Conservation (phyloP, 108 stramenopile species). For the Seminavis robusta region DNA sequence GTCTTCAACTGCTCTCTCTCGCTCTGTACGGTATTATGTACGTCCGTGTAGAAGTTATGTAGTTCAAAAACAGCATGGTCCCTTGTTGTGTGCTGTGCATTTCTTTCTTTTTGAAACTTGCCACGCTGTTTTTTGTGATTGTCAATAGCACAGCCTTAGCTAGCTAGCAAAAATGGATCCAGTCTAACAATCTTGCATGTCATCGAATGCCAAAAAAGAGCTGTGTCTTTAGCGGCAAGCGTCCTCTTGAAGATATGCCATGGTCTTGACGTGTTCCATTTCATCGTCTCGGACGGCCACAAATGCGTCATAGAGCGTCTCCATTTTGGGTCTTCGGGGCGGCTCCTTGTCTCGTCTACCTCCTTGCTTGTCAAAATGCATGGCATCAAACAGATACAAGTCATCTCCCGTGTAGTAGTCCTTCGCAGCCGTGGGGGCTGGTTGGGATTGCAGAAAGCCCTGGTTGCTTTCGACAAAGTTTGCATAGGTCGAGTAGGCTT, state of each 20-base stretch:
- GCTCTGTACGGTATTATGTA: no score
- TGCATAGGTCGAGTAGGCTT: conserved; percentile 85
- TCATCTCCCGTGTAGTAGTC: conserved; percentile 75
- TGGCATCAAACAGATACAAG: conserved; percentile 87
- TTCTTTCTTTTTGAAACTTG: no score
- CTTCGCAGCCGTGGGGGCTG: conserved; percentile 61
- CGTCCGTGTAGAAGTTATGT: no score
- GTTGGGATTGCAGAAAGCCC: conserved; percentile 50
- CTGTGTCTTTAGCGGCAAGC: background rate
- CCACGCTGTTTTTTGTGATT: conserved; percentile 37
- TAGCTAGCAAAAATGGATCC: no score
- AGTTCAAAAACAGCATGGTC: no score
- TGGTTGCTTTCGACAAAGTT: conserved; percentile 55
- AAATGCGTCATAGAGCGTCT: conserved; percentile 84
- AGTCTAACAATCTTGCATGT: no score
- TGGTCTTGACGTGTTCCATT: conserved; percentile 67
- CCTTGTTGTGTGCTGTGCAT: no score
- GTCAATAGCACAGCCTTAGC: no score
- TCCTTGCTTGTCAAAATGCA: conserved; percentile 38
- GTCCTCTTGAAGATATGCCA: conserved; percentile 15
- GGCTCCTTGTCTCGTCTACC: background rate
- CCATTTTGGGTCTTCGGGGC: conserved; percentile 53
- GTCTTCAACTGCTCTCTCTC: no score
- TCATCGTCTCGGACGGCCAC: conserved; percentile 84
- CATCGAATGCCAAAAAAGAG: no score